Conservation (phyloP, 176 grass and related monocot species). For the Oryza nivara region DNA sequence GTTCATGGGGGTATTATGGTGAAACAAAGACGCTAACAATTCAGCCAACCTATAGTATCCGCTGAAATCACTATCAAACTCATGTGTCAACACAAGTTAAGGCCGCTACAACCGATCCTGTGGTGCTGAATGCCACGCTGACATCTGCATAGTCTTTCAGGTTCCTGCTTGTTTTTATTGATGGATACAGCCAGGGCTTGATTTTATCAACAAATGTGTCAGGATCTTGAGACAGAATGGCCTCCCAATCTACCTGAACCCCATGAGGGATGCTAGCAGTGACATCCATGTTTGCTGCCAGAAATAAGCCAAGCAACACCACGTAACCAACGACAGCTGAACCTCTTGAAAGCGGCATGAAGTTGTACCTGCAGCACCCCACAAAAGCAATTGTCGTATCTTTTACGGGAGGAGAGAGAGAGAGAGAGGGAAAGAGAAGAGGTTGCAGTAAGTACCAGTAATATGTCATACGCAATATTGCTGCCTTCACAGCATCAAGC, state of each 20-base stretch:
- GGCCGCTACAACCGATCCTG: slow-evolving; percentile 76
- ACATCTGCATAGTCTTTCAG: slow-evolving; percentile 82
- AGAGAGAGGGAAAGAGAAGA: neutral
- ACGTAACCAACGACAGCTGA: slow-evolving; percentile 77
- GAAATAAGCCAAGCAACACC: slow-evolving; percentile 79
- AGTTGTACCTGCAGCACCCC: slow-evolving; percentile 82
- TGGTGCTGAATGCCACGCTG: slow-evolving; percentile 65
- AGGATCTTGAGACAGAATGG: slow-evolving; percentile 68
- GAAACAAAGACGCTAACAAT: slow-evolving; percentile 25
- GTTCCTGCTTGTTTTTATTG: slow-evolving; percentile 64
- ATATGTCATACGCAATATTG: slow-evolving; percentile 81
- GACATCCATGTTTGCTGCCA: slow-evolving; percentile 94
- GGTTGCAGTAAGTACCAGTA: slow-evolving; percentile 70
- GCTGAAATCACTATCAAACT: slow-evolving; percentile 7
- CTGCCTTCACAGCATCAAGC: slow-evolving; percentile 72
- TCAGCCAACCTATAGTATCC: slow-evolving; percentile 32
- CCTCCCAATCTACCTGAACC: slow-evolving; percentile 96
- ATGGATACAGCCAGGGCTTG: slow-evolving; percentile 85
- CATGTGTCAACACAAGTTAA: slow-evolving; percentile 66
- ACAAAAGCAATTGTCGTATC: slow-evolving; percentile 10
- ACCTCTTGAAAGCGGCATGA: slow-evolving; percentile 97
- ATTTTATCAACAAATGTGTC: slow-evolving; percentile 51
- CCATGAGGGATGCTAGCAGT: slow-evolving; percentile 65
- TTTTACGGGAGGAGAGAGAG: neutral
- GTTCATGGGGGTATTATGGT: neutral